Evolutionary conservation across 2,329 filamentous ascomycete genomes (phyloP), one percentile per base, ranked within the genome.

Genomic region (Phoma sp.): DNA sequence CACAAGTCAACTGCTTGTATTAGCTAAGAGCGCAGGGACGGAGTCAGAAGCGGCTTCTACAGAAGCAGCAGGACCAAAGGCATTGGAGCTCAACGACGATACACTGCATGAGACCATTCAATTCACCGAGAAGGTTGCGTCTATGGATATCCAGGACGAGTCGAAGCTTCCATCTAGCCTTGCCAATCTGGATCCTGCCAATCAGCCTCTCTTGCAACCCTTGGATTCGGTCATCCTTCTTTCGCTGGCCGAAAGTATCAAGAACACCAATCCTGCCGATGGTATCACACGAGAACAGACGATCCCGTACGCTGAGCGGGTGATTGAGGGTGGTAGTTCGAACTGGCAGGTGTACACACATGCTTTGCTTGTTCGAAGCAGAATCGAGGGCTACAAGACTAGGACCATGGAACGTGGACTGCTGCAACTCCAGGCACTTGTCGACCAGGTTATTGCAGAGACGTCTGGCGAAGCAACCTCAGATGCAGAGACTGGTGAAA

Each of bases 311-410:
- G 95, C 95, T 0, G 89, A 88, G 1, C 86, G 95, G 36, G 95
- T 98, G 0, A 82, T 99, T 1, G 85, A 89, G 7, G 92, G 95
- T 57, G 93, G 93, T 63, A 89, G 89, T 40, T 93, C 91, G 0
- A 99, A 98, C 74, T 99, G 95, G 95, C 95, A 98, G 73, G 88
- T 97, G 30, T 98, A 98, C 71, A 97, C 95, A 0, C 93, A 98
- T 70, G 95, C 92, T 0, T 80, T 99, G 7, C 81, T 99, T 0
- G 90, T 98, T 1, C 85, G 95, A 39, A 96, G 91, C 56, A 84
- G 95, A 13, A 93, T 98, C 49, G 95, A 99, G 75, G 83, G 93
- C 0, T 93, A 96, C 75, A 85, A 86, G 47, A 91, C 93, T 47
- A 83, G 93, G 49, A 99, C 95, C 0, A 83, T 96, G 33, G 95